Evolutionary conservation across 202 grass and related monocot species (phyloP), one percentile per base, ranked within the genome.

Genomic region (Setaria italica): DNA sequence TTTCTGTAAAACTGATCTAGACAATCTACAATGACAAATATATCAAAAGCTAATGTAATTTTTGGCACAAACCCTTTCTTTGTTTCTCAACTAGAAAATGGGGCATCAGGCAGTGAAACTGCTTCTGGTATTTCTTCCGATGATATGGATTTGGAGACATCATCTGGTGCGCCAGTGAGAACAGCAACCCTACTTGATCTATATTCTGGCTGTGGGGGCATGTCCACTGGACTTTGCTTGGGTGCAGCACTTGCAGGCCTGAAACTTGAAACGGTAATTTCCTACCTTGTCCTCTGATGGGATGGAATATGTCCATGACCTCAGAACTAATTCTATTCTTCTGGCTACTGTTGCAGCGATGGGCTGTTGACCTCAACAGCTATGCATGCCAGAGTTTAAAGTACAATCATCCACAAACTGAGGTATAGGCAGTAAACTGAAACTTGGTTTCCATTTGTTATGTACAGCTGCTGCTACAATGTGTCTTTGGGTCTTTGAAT

Each of bases 181-280:
- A 83, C 43, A 7, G 70, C 82, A 7, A 79, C 85, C 13, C 91
- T 98, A 21, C 87, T 98, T 4, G 95, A 94, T 50, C 84, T 98
- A n/a, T 98, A 95, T 85, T 98, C 95, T 30, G 93, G 95, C 12
- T 95, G 91, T 41, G 93, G 95, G 6, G 93, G 90, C 48, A 95
- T 98, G 95, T 95, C 95, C 34, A 98, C 89, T 2, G 93, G 93
- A 1, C 45, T 98, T 57, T 98, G 95, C 49, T 83, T 94, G 73
- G 95, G 95, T 78, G 80, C 86, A 16, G 78, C 79, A 19, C 84
- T 92, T 21, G 82, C 90, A 43, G 91, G 93, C 11, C 34, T 91
- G 8, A 86, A 84, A 58, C 81, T 98, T 20, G 85, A 94, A 64
- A 98, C 95, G 7, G 95, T 98, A 89, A 64, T 46, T 29, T 42